Evolutionary conservation across 2,329 filamentous ascomycete genomes (phyloP).

Genomic region (Colletotrichum sp.): DNA sequence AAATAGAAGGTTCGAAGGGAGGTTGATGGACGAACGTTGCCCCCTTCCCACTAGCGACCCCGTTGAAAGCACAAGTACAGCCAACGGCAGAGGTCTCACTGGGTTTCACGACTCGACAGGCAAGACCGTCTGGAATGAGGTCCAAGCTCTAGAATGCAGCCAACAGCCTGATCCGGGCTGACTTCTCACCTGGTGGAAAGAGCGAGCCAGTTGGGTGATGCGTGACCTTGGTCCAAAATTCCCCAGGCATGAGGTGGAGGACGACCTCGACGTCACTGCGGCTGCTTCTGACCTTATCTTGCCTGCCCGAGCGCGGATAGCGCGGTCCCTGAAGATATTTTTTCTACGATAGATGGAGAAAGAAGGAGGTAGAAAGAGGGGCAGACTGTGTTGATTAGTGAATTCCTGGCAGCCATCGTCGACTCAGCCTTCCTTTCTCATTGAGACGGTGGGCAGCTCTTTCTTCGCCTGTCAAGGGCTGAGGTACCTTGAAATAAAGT

Average conservation of each 20-base stretch:
- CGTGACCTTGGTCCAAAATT: not conserved
- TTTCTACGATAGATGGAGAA: not conserved
- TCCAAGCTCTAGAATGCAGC: not conserved
- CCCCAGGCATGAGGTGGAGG: not conserved
- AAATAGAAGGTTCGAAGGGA: conserved; percentile 19
- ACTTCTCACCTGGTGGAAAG: not conserved
- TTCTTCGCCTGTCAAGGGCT: not conserved
- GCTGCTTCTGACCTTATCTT: not conserved
- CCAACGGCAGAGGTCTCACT: not conserved
- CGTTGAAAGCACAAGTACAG: conserved; percentile 9
- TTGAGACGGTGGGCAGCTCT: not conserved
- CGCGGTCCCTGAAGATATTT: not conserved
- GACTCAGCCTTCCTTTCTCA: not conserved
- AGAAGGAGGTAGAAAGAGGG: not conserved
- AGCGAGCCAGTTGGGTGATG: not conserved
- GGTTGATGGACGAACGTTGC: not conserved
- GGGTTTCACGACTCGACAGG: not conserved
- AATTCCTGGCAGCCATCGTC: not conserved
- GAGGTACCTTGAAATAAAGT: not conserved
- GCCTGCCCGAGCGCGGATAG: not conserved
- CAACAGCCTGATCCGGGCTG: not conserved
- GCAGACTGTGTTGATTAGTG: not conserved
- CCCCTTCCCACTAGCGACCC: conserved; percentile 1
- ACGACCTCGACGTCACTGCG: not conserved
- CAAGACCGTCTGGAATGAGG: not conserved